Evolutionary conservation across 495 filamentous ascomycete genomes (phyloP).

Genomic region (Staphylotrichum tortipilum): DNA sequence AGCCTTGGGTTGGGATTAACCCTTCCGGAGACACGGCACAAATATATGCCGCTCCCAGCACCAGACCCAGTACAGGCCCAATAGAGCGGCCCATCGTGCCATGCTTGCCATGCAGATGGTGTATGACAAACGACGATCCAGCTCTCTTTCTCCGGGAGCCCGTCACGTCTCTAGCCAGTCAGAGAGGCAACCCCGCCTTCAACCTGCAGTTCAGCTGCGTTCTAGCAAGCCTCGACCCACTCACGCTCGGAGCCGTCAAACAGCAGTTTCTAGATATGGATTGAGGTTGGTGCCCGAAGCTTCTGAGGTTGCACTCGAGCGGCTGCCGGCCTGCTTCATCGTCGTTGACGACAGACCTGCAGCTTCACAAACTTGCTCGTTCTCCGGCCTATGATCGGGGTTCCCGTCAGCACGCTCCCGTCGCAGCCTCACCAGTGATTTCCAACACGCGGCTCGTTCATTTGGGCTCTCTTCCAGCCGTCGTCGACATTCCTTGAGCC

Average conservation of each 20-base stretch:
- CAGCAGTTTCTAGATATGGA: neutral
- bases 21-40: no score
- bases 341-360: no score
- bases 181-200: neutral
- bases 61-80: neutral
- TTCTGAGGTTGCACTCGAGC: neutral
- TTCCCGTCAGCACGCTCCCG: no score
- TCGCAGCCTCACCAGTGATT: no score
- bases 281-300: slow-evolving; percentile 1
- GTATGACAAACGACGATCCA: neutral
- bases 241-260: neutral
- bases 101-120: neutral
- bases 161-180: neutral
- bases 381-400: no score
- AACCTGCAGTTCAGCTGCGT: slow-evolving; percentile 2
- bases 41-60: neutral
- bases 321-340: neutral
- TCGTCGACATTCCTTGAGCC: no score
- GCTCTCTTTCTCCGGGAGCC: no score
- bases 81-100: neutral
- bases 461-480: no score
- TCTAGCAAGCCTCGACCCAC: slow-evolving; percentile 1
- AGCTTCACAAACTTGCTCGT: no score
- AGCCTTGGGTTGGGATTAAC: no score
- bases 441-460: no score